Evolutionary conservation across 164 flowering plant genomes (phyloP).

Genomic region (Tetracentron sinense): DNA sequence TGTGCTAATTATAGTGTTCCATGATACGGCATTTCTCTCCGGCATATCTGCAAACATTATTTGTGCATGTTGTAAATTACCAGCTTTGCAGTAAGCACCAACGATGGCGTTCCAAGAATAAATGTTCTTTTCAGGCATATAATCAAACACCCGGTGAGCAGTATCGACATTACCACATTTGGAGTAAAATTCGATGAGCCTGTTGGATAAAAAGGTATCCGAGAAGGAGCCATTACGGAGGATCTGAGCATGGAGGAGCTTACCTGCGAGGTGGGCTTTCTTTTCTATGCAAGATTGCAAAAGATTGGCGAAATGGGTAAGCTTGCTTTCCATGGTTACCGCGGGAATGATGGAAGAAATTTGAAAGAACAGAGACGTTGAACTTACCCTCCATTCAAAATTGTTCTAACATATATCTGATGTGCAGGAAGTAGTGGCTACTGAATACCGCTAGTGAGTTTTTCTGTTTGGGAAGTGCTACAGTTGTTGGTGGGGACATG

Average conservation of each 20-base stretch:
- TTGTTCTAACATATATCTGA: too few species aligned
- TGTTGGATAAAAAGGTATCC: slow-evolving; percentile 60
- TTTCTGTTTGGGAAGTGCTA: too few species aligned
- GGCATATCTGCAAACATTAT: slow-evolving; percentile 60
- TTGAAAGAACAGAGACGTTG: background rate
- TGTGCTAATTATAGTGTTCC: slow-evolving; percentile 61
- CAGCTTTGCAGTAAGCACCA: slow-evolving; percentile 36
- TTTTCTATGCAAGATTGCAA: slow-evolving; percentile 57
- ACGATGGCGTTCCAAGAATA: slow-evolving; percentile 67
- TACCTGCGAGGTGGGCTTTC: slow-evolving; percentile 41
- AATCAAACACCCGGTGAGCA: slow-evolving; percentile 46
- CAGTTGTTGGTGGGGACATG: too few species aligned
- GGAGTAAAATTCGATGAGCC: slow-evolving; percentile 60
- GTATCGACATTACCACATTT: slow-evolving; percentile 26
- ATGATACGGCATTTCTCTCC: slow-evolving; percentile 56
- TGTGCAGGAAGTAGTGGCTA: too few species aligned
- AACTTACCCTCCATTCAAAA: too few species aligned
- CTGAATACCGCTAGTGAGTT: too few species aligned
- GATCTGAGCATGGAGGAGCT: slow-evolving; percentile 51
- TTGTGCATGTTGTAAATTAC: slow-evolving; percentile 31
- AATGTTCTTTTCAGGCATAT: slow-evolving; percentile 49
- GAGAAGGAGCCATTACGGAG: slow-evolving; percentile 35
- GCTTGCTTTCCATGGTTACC: slow-evolving; percentile 27
- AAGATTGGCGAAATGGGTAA: slow-evolving; percentile 35
- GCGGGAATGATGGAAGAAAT: background rate